Base-by-base conservation (phyloP, 768 basidiomycete species). In the Trametopsis cervina region DNA sequence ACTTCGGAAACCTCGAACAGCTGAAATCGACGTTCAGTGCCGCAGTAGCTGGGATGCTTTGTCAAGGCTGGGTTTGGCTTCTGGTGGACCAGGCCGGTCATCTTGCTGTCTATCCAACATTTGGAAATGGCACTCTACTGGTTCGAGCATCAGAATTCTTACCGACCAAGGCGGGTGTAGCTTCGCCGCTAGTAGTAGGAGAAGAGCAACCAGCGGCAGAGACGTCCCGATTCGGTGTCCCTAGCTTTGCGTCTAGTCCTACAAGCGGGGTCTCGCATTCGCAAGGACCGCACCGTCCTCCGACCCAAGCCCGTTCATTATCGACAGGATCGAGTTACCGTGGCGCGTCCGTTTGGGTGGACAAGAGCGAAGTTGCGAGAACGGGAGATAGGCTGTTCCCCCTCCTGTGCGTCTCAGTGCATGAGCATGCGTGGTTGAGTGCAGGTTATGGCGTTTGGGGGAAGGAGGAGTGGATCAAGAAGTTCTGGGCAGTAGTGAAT, bases 381-480 rank as follows among this genome's bases (percentile, higher is more conserved):
- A 43, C 17, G 15, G 45, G 45, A 21, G 45, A 52, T 11, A 47
- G n/a, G 12, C 64, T 94, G 35, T 81, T 72, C 60, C 91, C 91
- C 18, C 62, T 94, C 46, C 81, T 90, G 63, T 88, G 85, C 53
- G 60, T 92, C 43, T 81, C 82, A 37, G 77, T 89, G 4, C 78
- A 91, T 56, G 89, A 92, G 63, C 91, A 90, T 55, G 83, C 85
- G 22, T 95, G 90, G 89, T 72, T 95, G 59, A 72, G 73, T 42
- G 83, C 85, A 18, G 88, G 86, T 33, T 91, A 85, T 54, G 91
- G 91, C 4, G 77, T 95, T 4, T 92, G 89, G 88, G 91, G 92
- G 21, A 88, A 89, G 66, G 89, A 94, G 62, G 76, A 76, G 56
- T 95, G 90, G 75, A 61, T 94, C 60, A 78, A 74, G 57, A 75